Percentiles rank a stretch among this genome's conserved stretches.
Conservation (phyloP, 192 early-diverging fungal genomes). For the Podila epigama region DNA sequence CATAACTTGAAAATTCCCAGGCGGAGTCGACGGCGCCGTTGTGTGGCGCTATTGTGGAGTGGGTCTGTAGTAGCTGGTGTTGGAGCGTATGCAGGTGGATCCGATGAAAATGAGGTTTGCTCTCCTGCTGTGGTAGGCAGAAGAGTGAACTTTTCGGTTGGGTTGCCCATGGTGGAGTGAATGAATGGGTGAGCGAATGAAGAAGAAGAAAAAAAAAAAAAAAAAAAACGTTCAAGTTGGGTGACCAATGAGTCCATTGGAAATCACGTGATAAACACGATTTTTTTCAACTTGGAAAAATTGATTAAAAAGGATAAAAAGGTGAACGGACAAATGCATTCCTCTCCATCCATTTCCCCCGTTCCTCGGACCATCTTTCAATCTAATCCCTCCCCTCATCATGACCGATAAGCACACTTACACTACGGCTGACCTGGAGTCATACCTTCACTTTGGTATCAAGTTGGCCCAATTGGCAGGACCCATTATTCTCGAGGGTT, state of each 20-base stretch:
- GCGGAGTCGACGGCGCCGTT: neutral
- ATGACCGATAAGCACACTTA: constrained; percentile 23
- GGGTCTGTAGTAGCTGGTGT: neutral
- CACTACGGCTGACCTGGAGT: constrained; percentile 34
- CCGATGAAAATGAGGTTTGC: neutral
- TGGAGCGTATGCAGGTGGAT: neutral
- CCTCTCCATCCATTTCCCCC: neutral
- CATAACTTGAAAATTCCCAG: constrained; percentile 6
- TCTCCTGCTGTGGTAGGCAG: neutral
- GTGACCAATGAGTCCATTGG: too few relatives aligned
- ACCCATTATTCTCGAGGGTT: constrained; percentile 62
- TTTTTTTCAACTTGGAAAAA: too few relatives aligned
- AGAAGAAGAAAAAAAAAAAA: neutral
- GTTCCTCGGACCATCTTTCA: neutral
- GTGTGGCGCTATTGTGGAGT: neutral
- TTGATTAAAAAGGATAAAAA: too few relatives aligned
- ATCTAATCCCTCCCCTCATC: neutral
- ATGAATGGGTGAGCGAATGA: neutral
- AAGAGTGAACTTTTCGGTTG: neutral
- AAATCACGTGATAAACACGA: too few relatives aligned
- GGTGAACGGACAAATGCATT: too few relatives aligned
- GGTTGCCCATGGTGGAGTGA: neutral
- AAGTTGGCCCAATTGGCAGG: constrained; percentile 65
- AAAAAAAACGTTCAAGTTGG: neutral
- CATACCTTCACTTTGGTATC: constrained; percentile 57